These are phyloP conservation scores for Cutaneotrichosporon sp. DNA, from an alignment of 1,284 basidiomycete genomes.

Conservation along the genomic window DNA sequence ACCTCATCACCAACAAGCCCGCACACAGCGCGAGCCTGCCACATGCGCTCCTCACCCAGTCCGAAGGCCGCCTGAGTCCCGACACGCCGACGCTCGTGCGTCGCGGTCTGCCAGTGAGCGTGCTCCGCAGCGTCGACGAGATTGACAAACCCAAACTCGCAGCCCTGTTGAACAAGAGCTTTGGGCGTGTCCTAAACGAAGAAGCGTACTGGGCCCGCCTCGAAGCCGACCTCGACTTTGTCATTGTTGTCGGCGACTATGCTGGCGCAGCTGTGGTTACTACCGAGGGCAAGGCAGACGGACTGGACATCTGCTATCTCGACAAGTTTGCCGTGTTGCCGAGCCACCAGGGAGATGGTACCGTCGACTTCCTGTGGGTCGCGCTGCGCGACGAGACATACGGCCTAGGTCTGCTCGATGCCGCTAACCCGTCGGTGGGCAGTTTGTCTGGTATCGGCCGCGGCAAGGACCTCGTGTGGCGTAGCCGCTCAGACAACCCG, in stretches of 20 bases:
- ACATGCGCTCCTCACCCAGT: constrained; percentile 77
- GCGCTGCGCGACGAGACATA: constrained; percentile 98
- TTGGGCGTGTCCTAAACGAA: constrained; percentile 71
- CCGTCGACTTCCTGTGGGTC: constrained; percentile 99
- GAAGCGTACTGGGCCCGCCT: constrained; percentile 77
- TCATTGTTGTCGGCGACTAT: constrained; percentile 94
- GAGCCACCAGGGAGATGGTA: constrained; percentile 92
- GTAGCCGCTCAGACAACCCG: constrained; percentile 86
- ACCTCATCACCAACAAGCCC: constrained; percentile 97
- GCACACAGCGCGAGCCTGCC: constrained; percentile 93
- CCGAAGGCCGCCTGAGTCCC: constrained; percentile 75
- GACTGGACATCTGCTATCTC: constrained; percentile 73
- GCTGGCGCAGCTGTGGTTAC: constrained; percentile 94
- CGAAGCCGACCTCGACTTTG: constrained; percentile 77
- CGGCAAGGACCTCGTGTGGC: constrained; percentile 95
- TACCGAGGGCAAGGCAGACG: constrained; percentile 59
- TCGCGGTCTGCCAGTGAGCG: constrained; percentile 79
- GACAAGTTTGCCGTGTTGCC: constrained; percentile 99
- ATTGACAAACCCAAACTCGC: constrained; percentile 78
- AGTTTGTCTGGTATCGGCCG: constrained; percentile 83
- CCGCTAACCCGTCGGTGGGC: constrained; percentile 88
- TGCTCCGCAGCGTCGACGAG: constrained; percentile 63
- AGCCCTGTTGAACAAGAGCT: constrained; percentile 79
- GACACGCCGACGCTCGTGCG: constrained; percentile 93
- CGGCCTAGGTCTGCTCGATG: constrained; percentile 87